Conservation (phyloP, 164 flowering plant genomes). For the Protea cynaroides region DNA sequence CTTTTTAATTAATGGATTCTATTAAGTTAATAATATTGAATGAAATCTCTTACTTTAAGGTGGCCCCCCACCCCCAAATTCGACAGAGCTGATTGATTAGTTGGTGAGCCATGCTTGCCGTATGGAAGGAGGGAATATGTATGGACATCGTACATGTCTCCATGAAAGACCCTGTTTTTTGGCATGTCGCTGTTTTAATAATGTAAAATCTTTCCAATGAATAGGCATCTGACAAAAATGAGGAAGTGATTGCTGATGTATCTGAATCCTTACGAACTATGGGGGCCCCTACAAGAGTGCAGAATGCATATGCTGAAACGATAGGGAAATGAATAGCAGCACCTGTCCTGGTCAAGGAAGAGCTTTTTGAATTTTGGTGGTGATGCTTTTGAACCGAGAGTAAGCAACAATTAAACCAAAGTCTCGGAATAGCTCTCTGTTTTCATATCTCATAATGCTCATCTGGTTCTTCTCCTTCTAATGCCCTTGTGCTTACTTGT, state of each 20-base stretch:
- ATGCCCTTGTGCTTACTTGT: no score
- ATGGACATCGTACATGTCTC: not conserved
- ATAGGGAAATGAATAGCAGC: not conserved
- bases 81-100: not conserved
- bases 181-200: not conserved
- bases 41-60: not conserved
- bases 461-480: no score
- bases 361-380: slow-evolving; percentile 9
- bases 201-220: not conserved
- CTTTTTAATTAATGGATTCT: not conserved
- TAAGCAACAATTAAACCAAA: no score
- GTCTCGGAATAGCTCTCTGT: no score
- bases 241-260: slow-evolving; percentile 18
- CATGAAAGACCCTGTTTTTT: not conserved
- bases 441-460: no score
- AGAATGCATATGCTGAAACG: slow-evolving; percentile 11
- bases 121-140: not conserved
- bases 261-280: slow-evolving; percentile 20
- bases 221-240: slow-evolving; percentile 30
- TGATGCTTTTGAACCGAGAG: slow-evolving; percentile 9
- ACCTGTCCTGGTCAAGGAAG: slow-evolving; percentile 14
- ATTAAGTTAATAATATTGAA: not conserved
- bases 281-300: slow-evolving; percentile 13
- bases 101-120: not conserved
- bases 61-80: not conserved